phyloP scores from a whole-genome alignment of 192 early-diverging fungal species.

The Coemansia sp. region DNA sequence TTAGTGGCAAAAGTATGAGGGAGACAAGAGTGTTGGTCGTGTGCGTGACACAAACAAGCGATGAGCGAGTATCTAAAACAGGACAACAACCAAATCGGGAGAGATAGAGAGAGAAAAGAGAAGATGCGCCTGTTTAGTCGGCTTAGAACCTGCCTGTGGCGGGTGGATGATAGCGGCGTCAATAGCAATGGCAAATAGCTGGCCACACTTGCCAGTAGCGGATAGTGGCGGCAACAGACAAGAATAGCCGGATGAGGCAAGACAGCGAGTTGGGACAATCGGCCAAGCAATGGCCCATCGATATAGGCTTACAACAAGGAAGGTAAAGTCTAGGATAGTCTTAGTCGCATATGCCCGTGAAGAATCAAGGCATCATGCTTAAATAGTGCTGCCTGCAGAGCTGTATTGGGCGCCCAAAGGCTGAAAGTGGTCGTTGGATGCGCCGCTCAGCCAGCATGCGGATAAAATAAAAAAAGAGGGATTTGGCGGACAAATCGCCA shows the following conservation, averaged over 20 bases:
- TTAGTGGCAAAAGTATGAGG: not conserved
- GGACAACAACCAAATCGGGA: constrained; percentile 11
- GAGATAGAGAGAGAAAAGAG: not conserved
- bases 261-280: constrained; percentile 28
- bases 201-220: not conserved
- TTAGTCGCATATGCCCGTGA: not conserved
- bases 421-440: not conserved
- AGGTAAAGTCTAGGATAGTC: constrained; percentile 18
- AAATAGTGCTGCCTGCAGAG: constrained; percentile 13
- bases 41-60: constrained; percentile 4
- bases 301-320: constrained; percentile 16
- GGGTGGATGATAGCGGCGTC: not conserved
- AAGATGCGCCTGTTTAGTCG: not conserved
- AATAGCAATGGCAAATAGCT: not conserved
- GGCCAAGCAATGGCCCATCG: constrained; percentile 33
- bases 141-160: constrained; percentile 7
- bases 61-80: constrained; percentile 9
- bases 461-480: constrained; percentile 2
- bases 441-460: not conserved
- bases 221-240: constrained; percentile 6
- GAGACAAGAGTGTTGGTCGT: constrained; percentile 1
- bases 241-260: constrained; percentile 19
- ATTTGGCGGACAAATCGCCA: constrained; percentile 4
- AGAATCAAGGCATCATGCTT: constrained; percentile 11
- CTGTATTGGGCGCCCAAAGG: not conserved